Percentiles rank a stretch among this genome's conserved stretches.
Conservation (phyloP, 2,329 filamentous ascomycete species). For the Clarireedia homoeocarpa region DNA sequence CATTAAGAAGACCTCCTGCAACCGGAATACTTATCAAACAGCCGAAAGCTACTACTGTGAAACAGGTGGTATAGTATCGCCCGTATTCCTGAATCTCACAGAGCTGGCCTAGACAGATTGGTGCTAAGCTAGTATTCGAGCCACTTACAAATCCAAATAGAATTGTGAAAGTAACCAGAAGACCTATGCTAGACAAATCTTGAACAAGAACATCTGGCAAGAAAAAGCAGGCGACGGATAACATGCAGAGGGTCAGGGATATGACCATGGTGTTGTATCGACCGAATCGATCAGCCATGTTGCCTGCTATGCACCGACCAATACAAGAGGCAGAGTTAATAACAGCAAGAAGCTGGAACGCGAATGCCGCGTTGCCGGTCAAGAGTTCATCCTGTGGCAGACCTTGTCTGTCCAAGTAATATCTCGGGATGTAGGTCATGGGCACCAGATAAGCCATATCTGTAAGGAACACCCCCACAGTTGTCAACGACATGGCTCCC, state of each 20-base stretch:
- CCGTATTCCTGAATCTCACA: constrained; percentile 78
- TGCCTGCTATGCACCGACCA: constrained; percentile 73
- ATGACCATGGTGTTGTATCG: constrained; percentile 77
- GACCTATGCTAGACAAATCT: neutral
- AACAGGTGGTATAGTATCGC: constrained; percentile 76
- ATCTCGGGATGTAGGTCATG: constrained; percentile 61
- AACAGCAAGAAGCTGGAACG: constrained; percentile 75
- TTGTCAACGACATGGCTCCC: constrained; percentile 53
- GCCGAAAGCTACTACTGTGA: constrained; percentile 74
- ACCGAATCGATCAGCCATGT: constrained; percentile 71
- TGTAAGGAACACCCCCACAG: constrained; percentile 60
- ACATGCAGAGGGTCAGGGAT: constrained; percentile 42
- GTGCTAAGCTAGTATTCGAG: constrained; percentile 71
- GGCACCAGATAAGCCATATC: constrained; percentile 75
- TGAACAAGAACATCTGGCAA: constrained; percentile 43
- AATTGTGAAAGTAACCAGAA: constrained; percentile 60
- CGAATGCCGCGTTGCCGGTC: constrained; percentile 38
- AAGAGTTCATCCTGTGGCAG: neutral
- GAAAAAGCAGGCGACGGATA: constrained; percentile 63
- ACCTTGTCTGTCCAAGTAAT: neutral
- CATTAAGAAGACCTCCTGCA: constrained; percentile 51
- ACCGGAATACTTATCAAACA: constrained; percentile 65
- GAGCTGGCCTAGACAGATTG: constrained; percentile 74
- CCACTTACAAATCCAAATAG: constrained; percentile 79
- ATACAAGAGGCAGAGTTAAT: constrained; percentile 75